These are phyloP conservation scores for Boletus tylopilopsis DNA, from an alignment of 768 basidiomycete genomes.

Conservation along the genomic window DNA sequence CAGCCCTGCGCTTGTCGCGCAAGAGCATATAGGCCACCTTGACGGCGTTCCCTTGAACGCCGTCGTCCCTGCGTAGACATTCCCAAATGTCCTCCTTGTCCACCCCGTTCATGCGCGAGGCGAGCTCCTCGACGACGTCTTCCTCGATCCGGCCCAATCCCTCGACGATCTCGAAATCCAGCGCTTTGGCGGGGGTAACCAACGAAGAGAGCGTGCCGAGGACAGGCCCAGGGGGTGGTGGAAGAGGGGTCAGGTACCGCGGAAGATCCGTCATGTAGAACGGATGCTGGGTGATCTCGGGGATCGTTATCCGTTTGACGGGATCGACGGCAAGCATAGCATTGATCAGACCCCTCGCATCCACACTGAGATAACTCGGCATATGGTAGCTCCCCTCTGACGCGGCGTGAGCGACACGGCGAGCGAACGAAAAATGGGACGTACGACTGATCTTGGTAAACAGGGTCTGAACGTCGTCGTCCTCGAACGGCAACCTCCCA, in stretches of 20 bases:
- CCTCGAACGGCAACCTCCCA: slow-evolving; percentile 94
- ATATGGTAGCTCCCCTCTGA: slow-evolving; percentile 84
- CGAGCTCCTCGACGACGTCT: slow-evolving; percentile 82
- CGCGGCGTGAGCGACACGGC: not conserved
- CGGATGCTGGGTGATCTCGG: slow-evolving; percentile 86
- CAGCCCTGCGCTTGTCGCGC: slow-evolving; percentile 80
- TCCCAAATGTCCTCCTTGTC: slow-evolving; percentile 86
- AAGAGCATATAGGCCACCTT: slow-evolving; percentile 96
- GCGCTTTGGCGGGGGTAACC: slow-evolving; percentile 59
- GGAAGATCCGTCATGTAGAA: slow-evolving; percentile 88
- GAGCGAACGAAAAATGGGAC: slow-evolving; percentile 20
- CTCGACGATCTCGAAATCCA: slow-evolving; percentile 85
- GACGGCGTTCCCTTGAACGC: slow-evolving; percentile 84
- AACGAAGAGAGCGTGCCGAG: slow-evolving; percentile 70
- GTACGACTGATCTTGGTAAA: slow-evolving; percentile 93
- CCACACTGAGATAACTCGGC: slow-evolving; percentile 74
- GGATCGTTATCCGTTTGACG: slow-evolving; percentile 89
- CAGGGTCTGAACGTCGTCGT: slow-evolving; percentile 88
- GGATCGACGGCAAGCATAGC: slow-evolving; percentile 94
- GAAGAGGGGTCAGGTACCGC: slow-evolving; percentile 81
- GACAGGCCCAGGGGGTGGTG: slow-evolving; percentile 72
- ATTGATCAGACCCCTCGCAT: slow-evolving; percentile 75
- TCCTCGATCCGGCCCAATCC: slow-evolving; percentile 92
- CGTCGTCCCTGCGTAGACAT: slow-evolving; percentile 78
- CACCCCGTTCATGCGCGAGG: slow-evolving; percentile 65